Evolutionary conservation across 2,329 filamentous ascomycete genomes (phyloP).

Genomic region (Epicoccum nigrum): DNA sequence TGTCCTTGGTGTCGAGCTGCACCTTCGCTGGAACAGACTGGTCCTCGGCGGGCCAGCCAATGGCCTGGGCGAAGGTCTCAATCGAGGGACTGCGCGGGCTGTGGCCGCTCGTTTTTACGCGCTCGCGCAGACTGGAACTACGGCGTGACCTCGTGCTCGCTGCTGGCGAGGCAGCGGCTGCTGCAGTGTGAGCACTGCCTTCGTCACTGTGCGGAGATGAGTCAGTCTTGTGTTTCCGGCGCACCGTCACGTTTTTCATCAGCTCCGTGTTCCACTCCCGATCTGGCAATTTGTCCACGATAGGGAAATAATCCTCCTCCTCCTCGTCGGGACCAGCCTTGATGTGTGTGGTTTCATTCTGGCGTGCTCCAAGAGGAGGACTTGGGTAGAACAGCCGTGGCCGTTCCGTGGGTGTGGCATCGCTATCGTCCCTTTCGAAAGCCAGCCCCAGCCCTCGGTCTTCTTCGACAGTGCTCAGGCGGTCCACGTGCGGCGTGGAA

Average conservation of each 20-base stretch:
- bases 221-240: slow-evolving; percentile 42
- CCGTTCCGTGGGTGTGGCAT: slow-evolving; percentile 42
- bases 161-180: slow-evolving; percentile 26
- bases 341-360: slow-evolving; percentile 15
- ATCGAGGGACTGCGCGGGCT: slow-evolving; percentile 48
- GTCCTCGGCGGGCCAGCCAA: slow-evolving; percentile 55
- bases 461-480: slow-evolving; percentile 39
- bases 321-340: slow-evolving; percentile 20
- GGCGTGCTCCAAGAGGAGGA: neutral
- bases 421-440: slow-evolving; percentile 39
- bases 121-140: slow-evolving; percentile 40
- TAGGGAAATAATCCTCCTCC: slow-evolving; percentile 26
- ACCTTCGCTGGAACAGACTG: slow-evolving; percentile 33
- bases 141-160: slow-evolving; percentile 27
- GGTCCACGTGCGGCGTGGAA: slow-evolving; percentile 34
- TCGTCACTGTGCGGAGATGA: slow-evolving; percentile 25
- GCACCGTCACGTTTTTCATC: slow-evolving; percentile 52
- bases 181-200: slow-evolving; percentile 16
- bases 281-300: slow-evolving; percentile 37
- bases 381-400: slow-evolving; percentile 20
- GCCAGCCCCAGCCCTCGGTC: slow-evolving; percentile 44
- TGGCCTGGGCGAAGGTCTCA: slow-evolving; percentile 57
- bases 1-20: slow-evolving; percentile 40
- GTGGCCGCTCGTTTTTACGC: slow-evolving; percentile 41
- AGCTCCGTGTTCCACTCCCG: slow-evolving; percentile 49